phyloP scores from a whole-genome alignment of 2,329 filamentous ascomycete genomes.

The Zasmidium angulare region DNA sequence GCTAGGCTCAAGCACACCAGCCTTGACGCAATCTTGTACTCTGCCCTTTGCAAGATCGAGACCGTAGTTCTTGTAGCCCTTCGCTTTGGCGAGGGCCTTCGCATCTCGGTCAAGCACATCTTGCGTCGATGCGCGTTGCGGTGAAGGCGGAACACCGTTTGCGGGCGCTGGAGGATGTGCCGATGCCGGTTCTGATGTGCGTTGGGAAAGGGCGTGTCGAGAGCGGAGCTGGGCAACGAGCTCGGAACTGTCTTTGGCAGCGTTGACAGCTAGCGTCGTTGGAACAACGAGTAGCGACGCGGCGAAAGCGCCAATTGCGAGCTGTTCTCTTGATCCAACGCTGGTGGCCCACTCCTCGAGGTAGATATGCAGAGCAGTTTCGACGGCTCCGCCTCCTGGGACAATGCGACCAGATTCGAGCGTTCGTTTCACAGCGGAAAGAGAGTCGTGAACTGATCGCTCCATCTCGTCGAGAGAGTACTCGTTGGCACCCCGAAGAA shows the following conservation, averaged over 20 bases:
- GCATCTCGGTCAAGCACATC: constrained; percentile 61
- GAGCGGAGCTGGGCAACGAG: constrained; percentile 93
- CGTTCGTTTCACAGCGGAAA: constrained; percentile 95
- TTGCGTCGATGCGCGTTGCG: constrained; percentile 25
- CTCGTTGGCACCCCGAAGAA: constrained; percentile 93
- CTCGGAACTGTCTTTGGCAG: constrained; percentile 93
- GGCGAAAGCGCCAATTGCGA: constrained; percentile 96
- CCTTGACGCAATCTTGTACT: constrained; percentile 90
- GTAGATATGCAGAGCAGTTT: constrained; percentile 99
- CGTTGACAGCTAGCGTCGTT: constrained; percentile 95
- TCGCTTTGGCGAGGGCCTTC: constrained; percentile 86
- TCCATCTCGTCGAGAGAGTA: constrained; percentile 99
- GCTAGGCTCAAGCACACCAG: constrained; percentile 91
- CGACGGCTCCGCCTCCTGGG: constrained; percentile 91
- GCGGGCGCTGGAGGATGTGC: constrained; percentile 26
- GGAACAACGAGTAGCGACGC: constrained; percentile 91
- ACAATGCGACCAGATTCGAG: constrained; percentile 96
- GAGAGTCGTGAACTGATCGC: constrained; percentile 92
- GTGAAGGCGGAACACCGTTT: constrained; percentile 19
- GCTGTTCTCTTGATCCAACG: constrained; percentile 91
- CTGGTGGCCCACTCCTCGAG: constrained; percentile 98
- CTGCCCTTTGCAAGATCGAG: constrained; percentile 86
- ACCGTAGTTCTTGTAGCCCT: constrained; percentile 98
- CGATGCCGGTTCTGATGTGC: constrained; percentile 75
- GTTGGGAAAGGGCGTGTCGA: constrained; percentile 89